A percentile compares a stretch with the other conserved stretches of the same genome.
These are phyloP conservation scores for Sordariomycetes sp. DNA, from an alignment of 2,329 filamentous ascomycete species.

Conservation along the genomic window DNA sequence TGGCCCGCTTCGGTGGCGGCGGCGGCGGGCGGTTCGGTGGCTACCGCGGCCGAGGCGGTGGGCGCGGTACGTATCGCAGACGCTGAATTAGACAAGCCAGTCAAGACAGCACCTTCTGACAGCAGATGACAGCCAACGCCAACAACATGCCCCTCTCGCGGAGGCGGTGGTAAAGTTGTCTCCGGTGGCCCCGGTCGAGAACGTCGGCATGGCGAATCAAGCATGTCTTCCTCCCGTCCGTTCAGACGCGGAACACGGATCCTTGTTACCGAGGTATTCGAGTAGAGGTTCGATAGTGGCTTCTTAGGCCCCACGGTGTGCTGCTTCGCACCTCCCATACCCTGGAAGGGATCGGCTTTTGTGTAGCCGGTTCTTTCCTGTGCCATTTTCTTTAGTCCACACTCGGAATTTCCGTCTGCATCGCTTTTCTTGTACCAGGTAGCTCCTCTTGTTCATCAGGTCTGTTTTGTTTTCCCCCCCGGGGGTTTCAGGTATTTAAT, in stretches of 20 bases:
- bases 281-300: neutral
- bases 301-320: neutral
- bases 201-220: neutral
- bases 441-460: neutral
- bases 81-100: constrained; percentile 14
- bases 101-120: constrained; percentile 16
- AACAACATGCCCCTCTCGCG: constrained; percentile 35
- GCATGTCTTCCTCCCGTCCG: neutral
- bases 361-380: neutral
- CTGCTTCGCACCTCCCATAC: neutral
- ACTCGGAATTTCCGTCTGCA: neutral
- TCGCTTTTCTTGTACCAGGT: neutral
- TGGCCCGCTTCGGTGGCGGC: constrained; percentile 84
- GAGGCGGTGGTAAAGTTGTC: constrained; percentile 33
- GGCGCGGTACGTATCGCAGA: constrained; percentile 32
- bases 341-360: neutral
- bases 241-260: neutral
- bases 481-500: neutral
- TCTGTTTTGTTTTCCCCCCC: neutral
- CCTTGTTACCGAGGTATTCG: neutral
- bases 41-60: constrained; percentile 46
- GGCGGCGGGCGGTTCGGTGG: constrained; percentile 63
- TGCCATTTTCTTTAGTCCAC: neutral
- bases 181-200: neutral
- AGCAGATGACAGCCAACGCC: constrained; percentile 25